Evolutionary conservation across 495 filamentous ascomycete species (phyloP).

Genomic region (Talaromyces borbonicus): DNA sequence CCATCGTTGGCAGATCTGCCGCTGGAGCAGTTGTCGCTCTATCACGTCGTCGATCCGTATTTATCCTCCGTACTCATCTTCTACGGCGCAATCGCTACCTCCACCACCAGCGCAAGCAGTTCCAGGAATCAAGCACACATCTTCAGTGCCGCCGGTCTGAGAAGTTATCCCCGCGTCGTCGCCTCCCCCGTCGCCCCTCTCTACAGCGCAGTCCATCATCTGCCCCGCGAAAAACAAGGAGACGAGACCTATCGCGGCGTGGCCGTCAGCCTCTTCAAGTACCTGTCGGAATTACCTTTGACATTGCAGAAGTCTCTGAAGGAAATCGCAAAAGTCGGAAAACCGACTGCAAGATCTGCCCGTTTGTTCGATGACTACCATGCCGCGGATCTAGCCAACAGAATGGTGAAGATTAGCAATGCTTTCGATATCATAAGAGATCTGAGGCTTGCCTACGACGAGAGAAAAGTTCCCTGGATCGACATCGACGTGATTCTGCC

Average conservation of each 20-base stretch:
- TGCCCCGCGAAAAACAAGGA: constrained; percentile 90
- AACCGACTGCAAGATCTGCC: constrained; percentile 34
- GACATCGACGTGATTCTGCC: constrained; percentile 86
- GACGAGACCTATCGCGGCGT: constrained; percentile 83
- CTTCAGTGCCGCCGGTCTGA: constrained; percentile 77
- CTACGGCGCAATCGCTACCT: constrained; percentile 73
- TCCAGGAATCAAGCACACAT: constrained; percentile 89
- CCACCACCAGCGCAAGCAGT: constrained; percentile 75
- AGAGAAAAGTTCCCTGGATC: constrained; percentile 69
- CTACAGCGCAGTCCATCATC: constrained; percentile 80
- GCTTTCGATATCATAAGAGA: constrained; percentile 58
- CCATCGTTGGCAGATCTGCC: constrained; percentile 44
- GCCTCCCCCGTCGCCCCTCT: constrained; percentile 92
- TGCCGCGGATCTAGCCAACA: constrained; percentile 78
- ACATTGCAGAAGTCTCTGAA: constrained; percentile 52
- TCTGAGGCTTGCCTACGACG: constrained; percentile 60
- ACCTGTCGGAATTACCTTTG: constrained; percentile 79
- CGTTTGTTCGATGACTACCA: constrained; percentile 83
- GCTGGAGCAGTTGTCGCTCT: constrained; percentile 67
- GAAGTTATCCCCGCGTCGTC: constrained; percentile 79
- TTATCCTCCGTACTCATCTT: constrained; percentile 73
- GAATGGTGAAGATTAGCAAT: constrained; percentile 70
- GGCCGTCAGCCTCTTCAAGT: constrained; percentile 85
- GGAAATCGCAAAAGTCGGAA: constrained; percentile 23
- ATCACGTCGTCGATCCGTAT: constrained; percentile 68